phyloP scores from a whole-genome alignment of 345 rosid genomes.

The Arabis hirsuta region DNA sequence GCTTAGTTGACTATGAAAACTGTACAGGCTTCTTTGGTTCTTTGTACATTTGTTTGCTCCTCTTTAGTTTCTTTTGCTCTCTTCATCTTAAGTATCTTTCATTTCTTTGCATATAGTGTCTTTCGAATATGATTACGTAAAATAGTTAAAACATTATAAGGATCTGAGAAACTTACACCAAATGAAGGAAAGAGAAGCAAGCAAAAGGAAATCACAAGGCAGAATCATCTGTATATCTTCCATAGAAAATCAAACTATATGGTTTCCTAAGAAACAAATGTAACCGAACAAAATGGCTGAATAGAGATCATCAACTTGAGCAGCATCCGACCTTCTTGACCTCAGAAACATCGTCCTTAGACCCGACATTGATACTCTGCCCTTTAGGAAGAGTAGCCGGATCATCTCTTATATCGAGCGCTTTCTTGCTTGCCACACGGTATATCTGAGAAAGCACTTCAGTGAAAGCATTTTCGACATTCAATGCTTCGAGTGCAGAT shows the following conservation, averaged over 20 bases:
- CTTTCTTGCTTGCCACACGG: constrained; percentile 74
- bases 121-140: not conserved
- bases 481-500: constrained; percentile 82
- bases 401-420: constrained; percentile 66
- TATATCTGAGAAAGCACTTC: constrained; percentile 79
- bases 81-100: not conserved
- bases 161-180: constrained; percentile 33
- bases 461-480: constrained; percentile 83
- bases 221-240: constrained; percentile 26
- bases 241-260: constrained; percentile 21
- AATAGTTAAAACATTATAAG: not conserved
- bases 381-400: constrained; percentile 72
- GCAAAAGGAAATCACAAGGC: constrained; percentile 19
- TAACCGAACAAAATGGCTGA: constrained; percentile 13
- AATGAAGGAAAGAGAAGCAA: constrained; percentile 18
- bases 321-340: constrained; percentile 77
- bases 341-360: constrained; percentile 75
- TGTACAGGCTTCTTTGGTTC: constrained; percentile 43
- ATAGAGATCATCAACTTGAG: constrained; percentile 39
- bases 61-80: constrained; percentile 44
- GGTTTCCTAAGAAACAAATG: constrained; percentile 28
- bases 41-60: constrained; percentile 44
- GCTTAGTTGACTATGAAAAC: constrained; percentile 37
- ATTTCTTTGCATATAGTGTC: not conserved
- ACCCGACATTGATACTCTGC: constrained; percentile 65